These are phyloP conservation scores for Herpetospermum pedunculosum DNA, from an alignment of 306 rosid genomes.

Conservation along the genomic window DNA sequence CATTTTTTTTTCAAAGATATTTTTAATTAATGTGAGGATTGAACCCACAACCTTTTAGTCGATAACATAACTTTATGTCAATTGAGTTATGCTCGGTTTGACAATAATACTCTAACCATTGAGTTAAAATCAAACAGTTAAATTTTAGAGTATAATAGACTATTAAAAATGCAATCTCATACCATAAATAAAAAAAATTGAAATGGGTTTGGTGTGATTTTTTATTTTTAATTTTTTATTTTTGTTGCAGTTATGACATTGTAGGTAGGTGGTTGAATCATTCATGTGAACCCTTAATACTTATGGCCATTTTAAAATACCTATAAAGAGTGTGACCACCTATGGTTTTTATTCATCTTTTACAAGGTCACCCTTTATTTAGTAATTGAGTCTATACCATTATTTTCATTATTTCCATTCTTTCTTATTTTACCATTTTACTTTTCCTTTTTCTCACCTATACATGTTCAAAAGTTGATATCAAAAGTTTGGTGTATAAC, in stretches of 20 bases:
- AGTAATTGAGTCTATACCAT: background rate
- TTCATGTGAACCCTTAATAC: background rate
- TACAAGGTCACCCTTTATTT: background rate
- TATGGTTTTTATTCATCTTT: background rate
- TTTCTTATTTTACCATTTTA: background rate
- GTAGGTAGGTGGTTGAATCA: background rate
- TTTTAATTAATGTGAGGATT: too few relatives aligned
- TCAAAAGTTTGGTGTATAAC: background rate
- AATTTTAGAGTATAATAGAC: too few relatives aligned
- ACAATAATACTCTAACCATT: too few relatives aligned
- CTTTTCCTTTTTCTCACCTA: background rate
- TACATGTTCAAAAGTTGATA: background rate
- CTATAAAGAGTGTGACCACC: background rate
- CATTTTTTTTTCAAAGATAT: too few relatives aligned
- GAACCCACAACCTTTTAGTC: too few relatives aligned
- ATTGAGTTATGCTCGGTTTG: too few relatives aligned
- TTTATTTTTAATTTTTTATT: too few relatives aligned
- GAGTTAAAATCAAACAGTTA: too few relatives aligned
- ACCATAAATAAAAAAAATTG: too few relatives aligned
- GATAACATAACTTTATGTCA: too few relatives aligned
- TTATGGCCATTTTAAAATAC: background rate
- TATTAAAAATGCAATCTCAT: too few relatives aligned
- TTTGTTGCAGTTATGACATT: background rate
- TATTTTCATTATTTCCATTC: background rate
- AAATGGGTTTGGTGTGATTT: too few relatives aligned